These are phyloP conservation scores for Graphiopsis chlorocephala DNA, from an alignment of 2,329 filamentous ascomycete genomes.

Conservation along the genomic window DNA sequence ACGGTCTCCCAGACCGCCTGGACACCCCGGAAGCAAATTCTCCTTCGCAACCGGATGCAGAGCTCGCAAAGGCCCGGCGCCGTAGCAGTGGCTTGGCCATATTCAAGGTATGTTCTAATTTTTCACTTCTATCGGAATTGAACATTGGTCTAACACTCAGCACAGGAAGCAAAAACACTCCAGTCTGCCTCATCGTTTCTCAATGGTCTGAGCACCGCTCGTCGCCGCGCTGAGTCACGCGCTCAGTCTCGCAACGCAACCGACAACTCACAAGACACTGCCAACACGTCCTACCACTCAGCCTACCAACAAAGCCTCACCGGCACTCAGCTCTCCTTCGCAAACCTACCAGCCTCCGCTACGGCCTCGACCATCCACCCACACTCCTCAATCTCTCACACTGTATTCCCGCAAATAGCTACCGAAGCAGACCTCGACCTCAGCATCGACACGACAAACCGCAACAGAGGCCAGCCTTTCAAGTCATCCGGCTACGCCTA, in stretches of 20 bases:
- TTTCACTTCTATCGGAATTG: not conserved
- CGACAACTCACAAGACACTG: slow-evolving; percentile 16
- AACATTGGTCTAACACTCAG: not conserved
- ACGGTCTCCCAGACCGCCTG: slow-evolving; percentile 33
- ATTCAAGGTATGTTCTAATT: slow-evolving; percentile 30
- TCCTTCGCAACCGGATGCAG: slow-evolving; percentile 23
- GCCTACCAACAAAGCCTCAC: slow-evolving; percentile 16
- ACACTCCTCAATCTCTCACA: slow-evolving; percentile 18
- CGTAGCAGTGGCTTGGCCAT: slow-evolving; percentile 33
- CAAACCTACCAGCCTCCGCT: not conserved
- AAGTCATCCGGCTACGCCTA: slow-evolving; percentile 34
- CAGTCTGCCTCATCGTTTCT: slow-evolving; percentile 35
- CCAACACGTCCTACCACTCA: slow-evolving; percentile 1
- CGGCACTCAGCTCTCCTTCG: not conserved
- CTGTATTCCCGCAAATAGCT: slow-evolving; percentile 3
- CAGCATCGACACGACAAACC: slow-evolving; percentile 23
- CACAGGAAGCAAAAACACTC: slow-evolving; percentile 33
- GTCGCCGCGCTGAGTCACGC: slow-evolving; percentile 30
- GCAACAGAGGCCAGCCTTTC: slow-evolving; percentile 30
- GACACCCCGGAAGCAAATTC: slow-evolving; percentile 29
- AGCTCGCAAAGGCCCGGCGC: slow-evolving; percentile 27
- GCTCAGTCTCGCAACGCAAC: slow-evolving; percentile 19
- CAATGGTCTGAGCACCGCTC: slow-evolving; percentile 33
- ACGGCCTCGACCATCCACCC: slow-evolving; percentile 17
- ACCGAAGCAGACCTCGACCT: slow-evolving; percentile 11